These are phyloP conservation scores for Erythrobasidium yunnanense DNA, from an alignment of 768 basidiomycete genomes.

Conservation along the genomic window DNA sequence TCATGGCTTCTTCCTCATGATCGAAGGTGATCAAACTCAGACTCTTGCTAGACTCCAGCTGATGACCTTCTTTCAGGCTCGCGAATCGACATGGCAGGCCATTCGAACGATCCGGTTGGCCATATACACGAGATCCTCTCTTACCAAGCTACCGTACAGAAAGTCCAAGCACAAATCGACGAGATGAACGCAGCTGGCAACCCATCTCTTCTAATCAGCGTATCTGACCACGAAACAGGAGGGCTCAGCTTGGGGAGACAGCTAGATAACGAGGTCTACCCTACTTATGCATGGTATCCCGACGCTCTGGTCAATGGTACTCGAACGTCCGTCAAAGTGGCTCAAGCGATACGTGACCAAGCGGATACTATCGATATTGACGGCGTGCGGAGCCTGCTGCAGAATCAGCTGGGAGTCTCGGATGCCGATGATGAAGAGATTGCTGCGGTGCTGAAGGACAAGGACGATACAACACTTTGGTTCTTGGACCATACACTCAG, in stretches of 20 bases:
- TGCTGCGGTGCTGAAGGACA: conserved; percentile 13
- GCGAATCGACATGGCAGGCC: conserved; percentile 36
- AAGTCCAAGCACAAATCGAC: conserved; percentile 33
- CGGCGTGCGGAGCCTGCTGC: conserved; percentile 33
- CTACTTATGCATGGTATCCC: conserved; percentile 37
- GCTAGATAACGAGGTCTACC: conserved; percentile 31
- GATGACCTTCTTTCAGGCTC: too few relatives aligned
- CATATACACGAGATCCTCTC: conserved; percentile 36
- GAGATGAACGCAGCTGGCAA: conserved; percentile 29
- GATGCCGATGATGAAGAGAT: conserved; percentile 33
- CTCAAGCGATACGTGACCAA: conserved; percentile 23
- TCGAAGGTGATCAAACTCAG: too few relatives aligned
- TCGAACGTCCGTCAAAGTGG: conserved; percentile 32
- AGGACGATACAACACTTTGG: conserved; percentile 26
- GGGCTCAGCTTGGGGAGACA: conserved; percentile 36
- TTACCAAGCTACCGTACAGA: conserved; percentile 35
- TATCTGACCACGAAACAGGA: conserved; percentile 39
- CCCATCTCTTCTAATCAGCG: conserved; percentile 35
- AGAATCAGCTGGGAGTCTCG: conserved; percentile 33
- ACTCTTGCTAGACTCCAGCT: too few relatives aligned
- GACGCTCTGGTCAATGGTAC: conserved; percentile 35
- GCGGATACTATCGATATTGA: conserved; percentile 1
- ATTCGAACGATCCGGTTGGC: conserved; percentile 19
- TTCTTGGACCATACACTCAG: conserved; percentile 31
- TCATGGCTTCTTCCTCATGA: conserved; percentile 38